Percentiles rank a stretch among this genome's conserved stretches.
phyloP scores from a whole-genome alignment of 306 rosid species.

The Glycyrrhiza uralensis region DNA sequence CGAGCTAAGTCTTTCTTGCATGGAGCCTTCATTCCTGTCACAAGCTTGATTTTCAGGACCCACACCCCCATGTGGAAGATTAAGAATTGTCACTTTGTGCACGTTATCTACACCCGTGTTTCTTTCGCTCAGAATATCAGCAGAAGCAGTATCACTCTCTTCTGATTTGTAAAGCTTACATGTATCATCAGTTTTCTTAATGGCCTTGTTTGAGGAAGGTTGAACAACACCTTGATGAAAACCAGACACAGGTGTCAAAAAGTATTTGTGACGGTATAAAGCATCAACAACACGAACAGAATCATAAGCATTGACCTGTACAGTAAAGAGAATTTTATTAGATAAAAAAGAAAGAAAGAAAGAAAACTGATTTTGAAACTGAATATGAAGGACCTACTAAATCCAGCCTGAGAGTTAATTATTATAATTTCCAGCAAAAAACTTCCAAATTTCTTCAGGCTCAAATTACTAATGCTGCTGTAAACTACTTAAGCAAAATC shows the following conservation, averaged over 20 bases:
- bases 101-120: slow-evolving; percentile 31
- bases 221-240: slow-evolving; percentile 33
- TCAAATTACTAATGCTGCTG: slow-evolving; percentile 2
- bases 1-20: slow-evolving; percentile 29
- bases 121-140: slow-evolving; percentile 33
- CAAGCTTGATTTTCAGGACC: slow-evolving; percentile 39
- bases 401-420: slow-evolving; percentile 1
- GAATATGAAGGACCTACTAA: neutral
- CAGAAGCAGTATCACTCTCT: slow-evolving; percentile 20
- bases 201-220: slow-evolving; percentile 41
- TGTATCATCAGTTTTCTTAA: slow-evolving; percentile 28
- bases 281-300: slow-evolving; percentile 68
- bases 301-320: slow-evolving; percentile 86
- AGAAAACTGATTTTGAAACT: slow-evolving; percentile 12
- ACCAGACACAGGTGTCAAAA: slow-evolving; percentile 50
- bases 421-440: neutral
- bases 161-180: slow-evolving; percentile 20
- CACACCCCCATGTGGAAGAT: slow-evolving; percentile 51
- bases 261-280: slow-evolving; percentile 70
- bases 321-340: slow-evolving; percentile 1
- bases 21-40: slow-evolving; percentile 28
- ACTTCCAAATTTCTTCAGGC: neutral
- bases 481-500: slow-evolving; percentile 12
- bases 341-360: neutral
- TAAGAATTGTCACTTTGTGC: slow-evolving; percentile 85